Conservation (phyloP, 352 stramenopile species). For the Stramenopiles sp. region DNA sequence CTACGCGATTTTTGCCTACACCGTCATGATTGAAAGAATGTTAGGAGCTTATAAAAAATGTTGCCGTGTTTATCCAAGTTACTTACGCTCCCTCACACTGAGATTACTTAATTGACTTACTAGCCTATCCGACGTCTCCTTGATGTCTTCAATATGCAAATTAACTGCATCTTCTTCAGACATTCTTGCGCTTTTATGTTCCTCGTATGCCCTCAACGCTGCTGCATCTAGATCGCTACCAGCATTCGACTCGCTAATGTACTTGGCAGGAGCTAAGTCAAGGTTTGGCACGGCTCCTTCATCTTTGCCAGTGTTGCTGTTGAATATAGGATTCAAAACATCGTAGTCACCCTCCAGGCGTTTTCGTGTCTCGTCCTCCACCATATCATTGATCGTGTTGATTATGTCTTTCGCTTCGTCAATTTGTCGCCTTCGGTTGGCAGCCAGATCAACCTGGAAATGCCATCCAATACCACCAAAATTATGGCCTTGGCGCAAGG, state of each 20-base stretch:
- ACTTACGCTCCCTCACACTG: not conserved
- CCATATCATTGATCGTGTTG: not conserved
- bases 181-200: no score
- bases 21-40: no score
- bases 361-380: not conserved
- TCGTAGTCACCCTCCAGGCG: not conserved
- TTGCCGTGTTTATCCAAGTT: no score
- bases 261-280: not conserved
- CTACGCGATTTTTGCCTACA: not conserved
- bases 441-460: slow-evolving; percentile 35
- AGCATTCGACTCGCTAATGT: no score
- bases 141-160: not conserved
- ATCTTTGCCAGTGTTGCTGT: not conserved
- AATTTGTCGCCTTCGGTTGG: not conserved
- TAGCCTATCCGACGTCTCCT: not conserved
- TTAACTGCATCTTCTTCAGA: not conserved
- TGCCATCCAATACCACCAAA: slow-evolving; percentile 35
- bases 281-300: not conserved
- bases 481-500: slow-evolving; percentile 46
- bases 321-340: not conserved
- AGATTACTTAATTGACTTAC: not conserved
- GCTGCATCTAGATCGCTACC: no score
- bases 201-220: no score
- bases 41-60: no score
- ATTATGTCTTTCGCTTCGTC: not conserved